phyloP scores from a whole-genome alignment of 2,329 filamentous ascomycete genomes.

The Hymenoscyphus infarciens region DNA sequence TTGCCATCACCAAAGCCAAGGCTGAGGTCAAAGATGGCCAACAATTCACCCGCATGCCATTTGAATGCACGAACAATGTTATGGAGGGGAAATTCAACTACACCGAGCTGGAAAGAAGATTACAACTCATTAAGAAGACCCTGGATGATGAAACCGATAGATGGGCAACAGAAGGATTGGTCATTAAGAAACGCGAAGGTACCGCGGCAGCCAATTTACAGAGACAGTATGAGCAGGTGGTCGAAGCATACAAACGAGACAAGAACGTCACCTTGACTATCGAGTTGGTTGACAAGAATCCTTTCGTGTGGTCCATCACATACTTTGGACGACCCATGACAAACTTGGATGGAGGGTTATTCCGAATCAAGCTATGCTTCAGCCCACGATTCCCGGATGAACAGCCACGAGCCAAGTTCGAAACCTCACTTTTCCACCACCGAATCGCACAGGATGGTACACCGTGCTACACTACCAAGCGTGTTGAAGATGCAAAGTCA shows the following conservation, averaged over 20 bases:
- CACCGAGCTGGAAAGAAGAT: conserved; percentile 63
- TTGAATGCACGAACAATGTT: conserved; percentile 70
- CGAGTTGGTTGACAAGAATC: conserved; percentile 73
- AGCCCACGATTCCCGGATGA: conserved; percentile 84
- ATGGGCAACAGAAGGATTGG: conserved; percentile 70
- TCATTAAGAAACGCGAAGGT: conserved; percentile 60
- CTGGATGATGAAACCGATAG: conserved; percentile 67
- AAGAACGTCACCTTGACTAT: conserved; percentile 71
- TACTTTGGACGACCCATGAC: conserved; percentile 93
- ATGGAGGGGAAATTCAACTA: conserved; percentile 92
- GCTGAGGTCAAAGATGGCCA: conserved; percentile 60
- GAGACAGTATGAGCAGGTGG: conserved; percentile 80
- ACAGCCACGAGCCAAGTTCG: conserved; percentile 78
- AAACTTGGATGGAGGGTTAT: conserved; percentile 86
- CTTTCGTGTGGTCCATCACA: conserved; percentile 83
- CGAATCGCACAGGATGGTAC: conserved; percentile 77
- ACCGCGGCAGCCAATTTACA: conserved; percentile 78
- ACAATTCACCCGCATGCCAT: conserved; percentile 77
- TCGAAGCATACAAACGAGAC: conserved; percentile 67
- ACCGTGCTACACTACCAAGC: conserved; percentile 74
- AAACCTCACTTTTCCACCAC: conserved; percentile 83
- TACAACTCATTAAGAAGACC: conserved; percentile 64
- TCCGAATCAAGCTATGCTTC: conserved; percentile 74
- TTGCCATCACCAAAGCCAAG: conserved; percentile 63
- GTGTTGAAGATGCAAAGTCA: conserved; percentile 70